Evolutionary conservation across 805 yeast species (phyloP), one percentile per base, ranked within the genome.

Genomic region (Priceomyces melissophilus): DNA sequence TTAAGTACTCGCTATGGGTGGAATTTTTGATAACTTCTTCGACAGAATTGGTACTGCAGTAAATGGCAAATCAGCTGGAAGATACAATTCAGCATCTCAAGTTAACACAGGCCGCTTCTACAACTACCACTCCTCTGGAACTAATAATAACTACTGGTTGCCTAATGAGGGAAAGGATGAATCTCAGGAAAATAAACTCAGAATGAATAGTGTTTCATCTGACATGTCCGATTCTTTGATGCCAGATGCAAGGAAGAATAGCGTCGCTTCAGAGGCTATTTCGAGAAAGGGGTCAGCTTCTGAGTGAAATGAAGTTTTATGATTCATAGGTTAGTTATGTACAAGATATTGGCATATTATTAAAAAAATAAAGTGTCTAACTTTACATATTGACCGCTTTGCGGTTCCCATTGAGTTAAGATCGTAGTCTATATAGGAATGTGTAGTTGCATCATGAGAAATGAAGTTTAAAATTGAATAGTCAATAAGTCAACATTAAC

Each of bases 61-160:
- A 23, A 58, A 57, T 41, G 68, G 67, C 10, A 63, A 63, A 37
- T 47, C 69, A 25, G 52, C 49, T 9, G 55, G 52, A 14, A 63
- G 59, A 35, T 63, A 66, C 44, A 54, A 58, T 12, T 61, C 62
- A 27, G 38, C 58, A 10, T 45, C 58, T 3, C 71, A 60, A 40
- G 72, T 67, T 10, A 68, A 67, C 40, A 48, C 66, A 4, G 74
- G 74, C 2, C 49, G 49, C 3, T 66, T 50, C 42, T 67, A 67
- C 43, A 66, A 60, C 43, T 67, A 67, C 43, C 69, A 63, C 32
- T 43, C 56, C 32, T 63, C 54, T 33, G 53, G 58, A 15, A 65
- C 67, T 28, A 68, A 68, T 44, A 68, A 67, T 46, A 59, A 63
- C 20, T 67, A 61, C 28, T 68, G 73, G 73, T 45, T 67, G 49